Base-by-base conservation (phyloP, 2,329 filamentous ascomycete genomes). In the Microsporum canis region DNA sequence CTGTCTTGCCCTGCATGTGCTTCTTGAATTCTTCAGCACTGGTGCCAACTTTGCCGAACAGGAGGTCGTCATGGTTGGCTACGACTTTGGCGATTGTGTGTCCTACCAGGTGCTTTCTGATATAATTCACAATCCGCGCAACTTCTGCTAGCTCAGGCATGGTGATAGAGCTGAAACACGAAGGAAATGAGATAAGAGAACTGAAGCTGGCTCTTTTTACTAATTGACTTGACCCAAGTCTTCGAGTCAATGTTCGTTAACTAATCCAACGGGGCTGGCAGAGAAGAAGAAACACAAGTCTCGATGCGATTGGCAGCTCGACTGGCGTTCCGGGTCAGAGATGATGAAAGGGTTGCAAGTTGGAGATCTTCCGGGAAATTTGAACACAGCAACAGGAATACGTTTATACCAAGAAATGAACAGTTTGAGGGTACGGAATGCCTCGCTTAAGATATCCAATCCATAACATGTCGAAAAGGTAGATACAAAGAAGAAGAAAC, bases 11-110 rank as follows among this genome's bases (percentile, higher is more conserved):
- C 2, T 80, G 80, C 69, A 96, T 78, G 0, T 87, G 85, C 60
- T 83, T 81, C 67, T 88, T 79, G 64, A 99, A 91, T 34, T 86
- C 87, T 0, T 82, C 73, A 0, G 87, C 89, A 17, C 82, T 89
- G 0, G 88, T 95, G 34, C 91, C 91, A 23, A 85, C 91, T 75
- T 97, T 96, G 67, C 91, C 91, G 73, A 91, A 99, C 4, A 99
- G 82, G 70, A 88, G 92, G 67, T 79, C 78, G 76, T 99, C 92
- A 68, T 96, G 86, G 64, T 86, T 81, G 10, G 89, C 87, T 29
- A 82, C 78, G 60, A 89, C 87, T 45, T 81, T 82, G 55, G 80
- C 77, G 63, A 99, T 86, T 7, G 81, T 88, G 76, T 89, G 94
- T 61, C 89, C 90, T 33, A 95, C 87, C n/a, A 95, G 81, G 72